A percentile compares a stretch with the other conserved stretches of the same genome.
Evolutionary conservation across 192 early-diverging fungal species (phyloP).

Genomic region (Podila epigama): DNA sequence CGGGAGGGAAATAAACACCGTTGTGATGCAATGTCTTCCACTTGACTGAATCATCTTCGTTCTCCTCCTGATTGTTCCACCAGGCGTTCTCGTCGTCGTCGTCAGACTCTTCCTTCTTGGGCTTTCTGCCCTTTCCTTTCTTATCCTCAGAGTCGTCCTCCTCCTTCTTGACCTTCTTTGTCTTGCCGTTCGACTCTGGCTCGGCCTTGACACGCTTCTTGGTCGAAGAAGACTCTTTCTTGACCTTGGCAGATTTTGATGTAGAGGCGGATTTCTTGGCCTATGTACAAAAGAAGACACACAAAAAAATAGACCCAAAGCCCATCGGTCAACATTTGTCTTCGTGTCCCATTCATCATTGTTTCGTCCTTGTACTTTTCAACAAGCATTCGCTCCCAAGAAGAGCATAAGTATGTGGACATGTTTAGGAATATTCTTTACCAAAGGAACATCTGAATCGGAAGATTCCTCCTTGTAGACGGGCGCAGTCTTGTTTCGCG

Average conservation of each 20-base stretch:
- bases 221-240: conserved; percentile 3
- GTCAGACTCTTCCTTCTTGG: conserved; percentile 36
- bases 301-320: neutral
- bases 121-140: conserved; percentile 23
- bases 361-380: too few species aligned
- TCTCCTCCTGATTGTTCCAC: conserved; percentile 70
- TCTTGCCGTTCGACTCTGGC: conserved; percentile 11
- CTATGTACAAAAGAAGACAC: conserved; percentile 4
- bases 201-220: conserved; percentile 49
- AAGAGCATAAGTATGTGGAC: too few species aligned
- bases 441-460: conserved; percentile 53
- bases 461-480: conserved; percentile 49
- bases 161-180: conserved; percentile 47
- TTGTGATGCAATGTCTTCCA: conserved; percentile 90
- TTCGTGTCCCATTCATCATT: too few species aligned
- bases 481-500: conserved; percentile 16
- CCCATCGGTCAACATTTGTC: neutral
- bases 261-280: conserved; percentile 25
- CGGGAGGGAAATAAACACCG: conserved; percentile 91
- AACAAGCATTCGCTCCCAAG: too few species aligned
- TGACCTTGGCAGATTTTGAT: conserved; percentile 24
- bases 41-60: conserved; percentile 71
- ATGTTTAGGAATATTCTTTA: conserved; percentile 12
- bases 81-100: conserved; percentile 67
- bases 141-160: conserved; percentile 8